Evolutionary conservation across 2,329 filamentous ascomycete genomes (phyloP), one percentile per base, ranked within the genome.

Genomic region (Penicillium sp.): DNA sequence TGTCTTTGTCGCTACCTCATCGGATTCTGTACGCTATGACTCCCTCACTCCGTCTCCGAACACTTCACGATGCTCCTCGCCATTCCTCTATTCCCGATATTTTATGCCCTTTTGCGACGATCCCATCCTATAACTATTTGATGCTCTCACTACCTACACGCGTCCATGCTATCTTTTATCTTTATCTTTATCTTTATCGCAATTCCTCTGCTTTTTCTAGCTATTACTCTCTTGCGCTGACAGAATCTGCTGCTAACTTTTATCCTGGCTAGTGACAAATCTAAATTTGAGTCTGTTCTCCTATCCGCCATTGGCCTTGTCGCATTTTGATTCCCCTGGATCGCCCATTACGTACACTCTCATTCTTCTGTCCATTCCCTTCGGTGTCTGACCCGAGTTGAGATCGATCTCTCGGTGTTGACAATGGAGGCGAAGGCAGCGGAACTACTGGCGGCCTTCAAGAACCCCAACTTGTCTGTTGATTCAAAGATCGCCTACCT

Each of bases 401-500:
- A 59, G 33, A 29, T 57, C 48, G 8, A 55, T 42, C 33, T 57
- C 48, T 57, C 57, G 42, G 38, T 55, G 25, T 47, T 53, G 23
- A 73, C 53, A 59, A 86, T 87, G 84, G 83, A 86, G 69, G 75
- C 80, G 64, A 82, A 84, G 71, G 82, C 82, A 50, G 74, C 76
- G 44, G 79, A 79, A 61, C 78, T 86, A 59, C 72, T 86, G 63
- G 77, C 76, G 57, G 77, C 79, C 52, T 77, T 85, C 61, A 83
- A 83, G 71, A 82, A 82, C 73, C 83, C 85, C 66, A 89, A 90
- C 66, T 82, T 83, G 38, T 82, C 86, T 49, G 80, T 90, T 66
- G 89, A 93, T 68, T 77, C 82, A 51, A 92, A 92, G 72, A 82
- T 91, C 62, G 81, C 85, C 63, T 83, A 85, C 53, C 85, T 96